These are phyloP conservation scores for Paracoccidioides lutzii DNA, from an alignment of 2,329 filamentous ascomycete species.

Conservation along the genomic window DNA sequence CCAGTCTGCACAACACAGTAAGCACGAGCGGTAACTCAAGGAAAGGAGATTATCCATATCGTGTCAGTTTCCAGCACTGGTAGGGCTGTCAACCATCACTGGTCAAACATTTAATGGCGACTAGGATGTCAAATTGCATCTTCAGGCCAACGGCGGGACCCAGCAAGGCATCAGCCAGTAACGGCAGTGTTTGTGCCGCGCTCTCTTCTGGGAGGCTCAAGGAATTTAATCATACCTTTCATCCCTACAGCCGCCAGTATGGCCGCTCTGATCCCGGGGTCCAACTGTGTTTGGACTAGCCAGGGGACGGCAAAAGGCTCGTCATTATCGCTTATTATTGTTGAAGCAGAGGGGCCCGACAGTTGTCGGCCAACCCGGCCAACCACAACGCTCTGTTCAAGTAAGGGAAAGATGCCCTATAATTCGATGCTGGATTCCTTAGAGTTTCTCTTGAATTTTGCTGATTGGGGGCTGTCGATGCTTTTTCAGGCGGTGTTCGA, in stretches of 20 bases:
- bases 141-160: not conserved
- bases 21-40: not conserved
- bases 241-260: not conserved
- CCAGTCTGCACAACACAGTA: not conserved
- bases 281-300: too few species aligned
- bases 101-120: not conserved
- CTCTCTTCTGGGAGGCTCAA: not conserved
- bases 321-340: too few species aligned
- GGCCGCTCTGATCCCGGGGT: too few species aligned
- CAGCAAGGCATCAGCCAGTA: not conserved
- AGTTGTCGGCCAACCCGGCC: too few species aligned
- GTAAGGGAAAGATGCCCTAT: not conserved
- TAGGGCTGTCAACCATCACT: not conserved
- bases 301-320: too few species aligned
- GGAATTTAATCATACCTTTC: not conserved
- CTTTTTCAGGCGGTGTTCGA: too few species aligned
- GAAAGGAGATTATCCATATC: not conserved
- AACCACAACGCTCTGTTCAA: too few species aligned
- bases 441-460: not conserved
- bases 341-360: too few species aligned
- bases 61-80: not conserved
- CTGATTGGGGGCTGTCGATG: not conserved
- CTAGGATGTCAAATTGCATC: not conserved
- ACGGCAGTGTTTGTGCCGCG: not conserved
- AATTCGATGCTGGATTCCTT: not conserved